Percentiles rank a stretch among this genome's conserved stretches.
phyloP scores from a whole-genome alignment of 768 basidiomycete genomes.

The Leccinum uliginosum region DNA sequence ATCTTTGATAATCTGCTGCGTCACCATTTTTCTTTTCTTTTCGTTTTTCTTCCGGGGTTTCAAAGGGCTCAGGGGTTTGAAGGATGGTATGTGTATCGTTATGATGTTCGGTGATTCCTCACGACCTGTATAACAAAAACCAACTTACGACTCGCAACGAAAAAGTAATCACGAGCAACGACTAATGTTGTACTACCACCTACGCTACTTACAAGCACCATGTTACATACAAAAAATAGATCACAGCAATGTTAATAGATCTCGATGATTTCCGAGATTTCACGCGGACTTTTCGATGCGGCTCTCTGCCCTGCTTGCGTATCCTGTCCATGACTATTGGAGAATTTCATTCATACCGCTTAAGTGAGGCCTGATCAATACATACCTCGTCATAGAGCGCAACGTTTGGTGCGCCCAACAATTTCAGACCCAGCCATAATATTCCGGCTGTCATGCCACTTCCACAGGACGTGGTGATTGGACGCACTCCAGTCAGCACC shows the following conservation, averaged over 20 bases:
- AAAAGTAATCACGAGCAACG: conserved; percentile 14
- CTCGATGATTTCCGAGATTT: conserved; percentile 3
- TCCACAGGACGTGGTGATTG: conserved; percentile 79
- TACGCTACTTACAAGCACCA: conserved; percentile 20
- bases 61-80: conserved; percentile 11
- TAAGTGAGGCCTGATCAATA: conserved; percentile 6
- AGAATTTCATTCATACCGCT: conserved; percentile 15
- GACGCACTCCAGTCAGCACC: conserved; percentile 55
- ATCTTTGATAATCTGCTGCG: conserved; percentile 17
- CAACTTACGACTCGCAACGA: conserved; percentile 8
- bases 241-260: conserved; percentile 3
- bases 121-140: conserved; percentile 16
- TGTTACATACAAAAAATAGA: conserved; percentile 7
- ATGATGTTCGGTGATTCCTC: conserved; percentile 3
- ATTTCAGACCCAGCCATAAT: conserved; percentile 87
- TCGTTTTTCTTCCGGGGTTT: conserved; percentile 6
- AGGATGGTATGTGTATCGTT: conserved; percentile 21
- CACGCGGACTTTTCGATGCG: conserved; percentile 53
- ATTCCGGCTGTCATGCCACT: conserved; percentile 98
- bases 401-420: conserved; percentile 56
- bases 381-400: conserved; percentile 93
- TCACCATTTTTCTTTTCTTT: conserved; percentile 3
- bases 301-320: conserved; percentile 73
- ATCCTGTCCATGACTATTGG: conserved; percentile 92
- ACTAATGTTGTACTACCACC: conserved; percentile 29